A percentile compares a stretch with the other conserved stretches of the same genome.
phyloP scores from a whole-genome alignment of 768 basidiomycete species.

The Pholiota conissans region DNA sequence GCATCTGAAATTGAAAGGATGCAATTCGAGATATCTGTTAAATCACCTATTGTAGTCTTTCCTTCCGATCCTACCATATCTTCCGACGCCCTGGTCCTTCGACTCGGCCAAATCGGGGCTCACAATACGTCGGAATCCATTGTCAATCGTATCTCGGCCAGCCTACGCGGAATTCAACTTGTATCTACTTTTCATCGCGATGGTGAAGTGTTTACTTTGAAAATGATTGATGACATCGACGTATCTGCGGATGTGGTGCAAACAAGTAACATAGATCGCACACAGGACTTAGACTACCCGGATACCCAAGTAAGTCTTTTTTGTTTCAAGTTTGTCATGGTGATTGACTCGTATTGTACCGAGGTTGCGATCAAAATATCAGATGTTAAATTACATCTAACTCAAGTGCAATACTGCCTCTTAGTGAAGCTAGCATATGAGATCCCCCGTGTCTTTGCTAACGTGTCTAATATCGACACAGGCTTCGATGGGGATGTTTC shows the following conservation, averaged over 20 bases:
- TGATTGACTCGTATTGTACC: neutral
- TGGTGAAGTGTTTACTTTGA: conserved; percentile 54
- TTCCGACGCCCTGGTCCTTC: conserved; percentile 71
- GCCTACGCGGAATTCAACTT: conserved; percentile 81
- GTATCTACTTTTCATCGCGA: conserved; percentile 63
- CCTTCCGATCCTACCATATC: conserved; percentile 67
- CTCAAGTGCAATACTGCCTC: conserved; percentile 79
- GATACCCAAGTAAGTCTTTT: conserved; percentile 67
- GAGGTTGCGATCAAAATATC: conserved; percentile 79
- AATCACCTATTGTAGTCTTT: conserved; percentile 89
- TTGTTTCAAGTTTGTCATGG: neutral
- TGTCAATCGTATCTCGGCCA: conserved; percentile 66
- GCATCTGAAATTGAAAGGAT: conserved; percentile 94
- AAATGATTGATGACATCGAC: conserved; percentile 91
- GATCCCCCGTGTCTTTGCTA: conserved; percentile 64
- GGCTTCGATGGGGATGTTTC: conserved; percentile 22
- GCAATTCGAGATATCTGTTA: conserved; percentile 89
- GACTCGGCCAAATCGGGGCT: conserved; percentile 87
- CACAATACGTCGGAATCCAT: conserved; percentile 66
- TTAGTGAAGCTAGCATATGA: conserved; percentile 66
- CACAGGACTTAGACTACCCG: conserved; percentile 53
- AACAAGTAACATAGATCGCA: conserved; percentile 51
- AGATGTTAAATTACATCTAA: conserved; percentile 81
- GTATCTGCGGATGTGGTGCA: conserved; percentile 71
- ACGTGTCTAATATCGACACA: conserved; percentile 39